Evolutionary conservation across 495 filamentous ascomycete genomes (phyloP), one percentile per base, ranked within the genome.

Genomic region (Neurospora cerealis): DNA sequence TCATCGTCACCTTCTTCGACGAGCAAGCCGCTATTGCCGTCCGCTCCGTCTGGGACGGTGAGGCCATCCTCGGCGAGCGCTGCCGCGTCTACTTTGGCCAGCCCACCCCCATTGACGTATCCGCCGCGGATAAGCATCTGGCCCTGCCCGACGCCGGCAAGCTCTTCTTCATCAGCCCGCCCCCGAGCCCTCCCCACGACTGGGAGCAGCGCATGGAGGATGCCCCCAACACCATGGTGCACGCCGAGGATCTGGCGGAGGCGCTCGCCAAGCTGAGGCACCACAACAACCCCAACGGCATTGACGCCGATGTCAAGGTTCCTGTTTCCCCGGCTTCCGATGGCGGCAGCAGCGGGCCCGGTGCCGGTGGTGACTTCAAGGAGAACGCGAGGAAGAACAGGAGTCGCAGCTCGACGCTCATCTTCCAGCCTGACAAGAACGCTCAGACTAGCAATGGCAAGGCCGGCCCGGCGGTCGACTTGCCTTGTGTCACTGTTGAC

Each of bases 151-250:
- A 97, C 75, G 85, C 90, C 60, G 90, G 93, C 76, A 98, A 97
- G 84, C 87, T 97, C 42, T 97, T 98, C 88, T 98, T 99, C 85
- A 98, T 99, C 84, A 93, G 90, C 73, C 96, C 96, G 41, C 96
- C 96, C 11, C 96, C 96, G 2, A 90, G 87, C 73, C 96, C 96
- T 70, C 96, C 96, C 3, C 92, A 93, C 79, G 96, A 95, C 44
- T 99, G 96, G 96, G 92, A 95, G 82, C 88, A 94, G 85, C 89
- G 89, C 77, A 85, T 93, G 69, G 96, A 99, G 83, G 94, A 92
- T 34, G 92, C 95, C 4, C 96, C 96, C 39, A 99, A 99, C 81
- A 95, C 93, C 82, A 91, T 93, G 74, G 93, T 97, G 10, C 93
- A 97, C 78, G 94, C 96, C 9, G 91, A 93, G 71, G 96, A 99